A percentile compares a stretch with the other conserved stretches of the same genome.
Evolutionary conservation across 805 yeast species (phyloP).

Genomic region (Blastobotrys robertii): DNA sequence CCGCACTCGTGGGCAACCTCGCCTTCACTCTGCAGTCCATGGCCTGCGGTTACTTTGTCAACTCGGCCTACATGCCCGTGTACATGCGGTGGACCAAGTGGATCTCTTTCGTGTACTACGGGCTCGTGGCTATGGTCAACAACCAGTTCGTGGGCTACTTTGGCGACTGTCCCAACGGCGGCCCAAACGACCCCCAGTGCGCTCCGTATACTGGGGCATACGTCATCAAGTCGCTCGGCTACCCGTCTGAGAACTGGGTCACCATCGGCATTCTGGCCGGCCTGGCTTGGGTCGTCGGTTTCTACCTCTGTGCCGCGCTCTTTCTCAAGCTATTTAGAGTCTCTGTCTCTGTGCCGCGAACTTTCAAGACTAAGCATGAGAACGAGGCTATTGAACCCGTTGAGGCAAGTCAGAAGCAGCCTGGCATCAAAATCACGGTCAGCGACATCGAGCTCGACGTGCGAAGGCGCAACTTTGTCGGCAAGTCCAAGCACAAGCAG

Average conservation of each 20-base stretch:
- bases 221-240: slow-evolving; percentile 49
- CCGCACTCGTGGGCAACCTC: slow-evolving; percentile 51
- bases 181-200: slow-evolving; percentile 30
- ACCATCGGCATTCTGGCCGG: slow-evolving; percentile 53
- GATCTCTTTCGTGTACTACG: slow-evolving; percentile 68
- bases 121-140: slow-evolving; percentile 57
- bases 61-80: slow-evolving; percentile 65
- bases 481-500: slow-evolving; percentile 19
- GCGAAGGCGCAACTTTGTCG: slow-evolving; percentile 7
- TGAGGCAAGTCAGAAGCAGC: slow-evolving; percentile 5
- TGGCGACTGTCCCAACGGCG: slow-evolving; percentile 45
- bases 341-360: slow-evolving; percentile 41
- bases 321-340: slow-evolving; percentile 40
- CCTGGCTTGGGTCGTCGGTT: slow-evolving; percentile 49
- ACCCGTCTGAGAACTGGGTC: slow-evolving; percentile 47
- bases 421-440: slow-evolving; percentile 14
- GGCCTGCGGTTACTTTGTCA: slow-evolving; percentile 75
- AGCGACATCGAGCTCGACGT: slow-evolving; percentile 19
- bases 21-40: slow-evolving; percentile 63
- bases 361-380: slow-evolving; percentile 15
- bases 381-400: slow-evolving; percentile 13
- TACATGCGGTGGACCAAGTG: slow-evolving; percentile 82
- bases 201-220: slow-evolving; percentile 44
- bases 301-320: slow-evolving; percentile 39
- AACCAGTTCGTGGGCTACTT: slow-evolving; percentile 54